Evolutionary conservation across 1,139 yeast genomes (phyloP).

Genomic region (Meyerozyma carpophila): DNA sequence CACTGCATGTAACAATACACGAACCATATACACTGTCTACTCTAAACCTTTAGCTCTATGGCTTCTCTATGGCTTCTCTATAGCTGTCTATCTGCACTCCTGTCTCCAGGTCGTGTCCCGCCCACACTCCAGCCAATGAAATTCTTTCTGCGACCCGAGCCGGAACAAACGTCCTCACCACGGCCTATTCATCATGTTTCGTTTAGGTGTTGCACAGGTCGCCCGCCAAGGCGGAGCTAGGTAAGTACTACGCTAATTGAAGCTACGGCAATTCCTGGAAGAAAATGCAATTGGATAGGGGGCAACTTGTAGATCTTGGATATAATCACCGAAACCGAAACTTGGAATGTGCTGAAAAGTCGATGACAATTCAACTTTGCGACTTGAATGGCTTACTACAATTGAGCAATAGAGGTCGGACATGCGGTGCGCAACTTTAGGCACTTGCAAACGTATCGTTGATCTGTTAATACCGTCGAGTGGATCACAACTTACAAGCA

Average conservation of each 20-base stretch:
- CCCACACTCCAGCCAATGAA: slow-evolving; percentile 13
- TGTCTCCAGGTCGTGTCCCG: background rate
- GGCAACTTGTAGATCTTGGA: too few relatives aligned
- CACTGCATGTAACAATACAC: background rate
- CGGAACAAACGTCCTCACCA: slow-evolving; percentile 6
- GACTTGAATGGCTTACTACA: too few relatives aligned
- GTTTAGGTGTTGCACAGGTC: slow-evolving; percentile 58
- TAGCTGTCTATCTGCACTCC: background rate
- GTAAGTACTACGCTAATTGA: slow-evolving; percentile 31
- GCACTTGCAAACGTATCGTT: too few relatives aligned
- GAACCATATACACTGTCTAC: background rate
- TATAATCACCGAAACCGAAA: too few relatives aligned
- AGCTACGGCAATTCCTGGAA: background rate
- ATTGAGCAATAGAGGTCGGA: too few relatives aligned
- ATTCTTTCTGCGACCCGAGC: slow-evolving; percentile 10
- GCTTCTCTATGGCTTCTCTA: background rate
- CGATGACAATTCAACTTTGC: too few relatives aligned
- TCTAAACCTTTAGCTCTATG: too few relatives aligned
- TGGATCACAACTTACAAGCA: too few relatives aligned
- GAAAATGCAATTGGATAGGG: background rate
- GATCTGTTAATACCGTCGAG: too few relatives aligned
- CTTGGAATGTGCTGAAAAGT: too few relatives aligned
- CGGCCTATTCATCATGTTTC: slow-evolving; percentile 41
- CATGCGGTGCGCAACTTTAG: too few relatives aligned
- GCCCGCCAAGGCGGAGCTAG: slow-evolving; percentile 57